Evolutionary conservation across 164 flowering plant species (phyloP).

Genomic region (Kalanchoe fedtschenkoi): DNA sequence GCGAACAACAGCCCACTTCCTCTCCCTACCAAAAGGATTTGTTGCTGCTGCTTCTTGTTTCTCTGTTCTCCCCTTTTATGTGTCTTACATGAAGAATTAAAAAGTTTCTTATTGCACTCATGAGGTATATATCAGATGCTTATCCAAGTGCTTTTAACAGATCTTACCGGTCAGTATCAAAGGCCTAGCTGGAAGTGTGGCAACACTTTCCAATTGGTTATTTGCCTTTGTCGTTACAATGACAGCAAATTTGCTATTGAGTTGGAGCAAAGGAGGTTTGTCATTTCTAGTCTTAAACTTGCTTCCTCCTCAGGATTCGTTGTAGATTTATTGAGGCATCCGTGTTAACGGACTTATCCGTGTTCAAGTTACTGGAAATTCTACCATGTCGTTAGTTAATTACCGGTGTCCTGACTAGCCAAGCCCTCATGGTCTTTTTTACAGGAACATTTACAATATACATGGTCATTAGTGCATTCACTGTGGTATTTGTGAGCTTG

Average conservation of each 20-base stretch:
- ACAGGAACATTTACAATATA: slow-evolving; percentile 75
- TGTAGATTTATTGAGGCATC: too few relatives aligned
- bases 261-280: slow-evolving; percentile 53
- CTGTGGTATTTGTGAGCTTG: slow-evolving; percentile 43
- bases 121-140: neutral
- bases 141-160: slow-evolving; percentile 15
- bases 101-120: neutral
- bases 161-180: slow-evolving; percentile 62
- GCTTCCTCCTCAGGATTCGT: too few relatives aligned
- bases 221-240: slow-evolving; percentile 34
- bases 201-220: slow-evolving; percentile 43
- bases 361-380: too few relatives aligned
- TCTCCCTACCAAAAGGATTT: neutral
- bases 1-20: neutral
- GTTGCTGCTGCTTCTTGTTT: neutral
- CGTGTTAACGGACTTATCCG: too few relatives aligned
- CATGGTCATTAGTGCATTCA: slow-evolving; percentile 45
- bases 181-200: slow-evolving; percentile 59
- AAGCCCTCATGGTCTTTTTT: neutral
- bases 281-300: too few relatives aligned
- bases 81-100: neutral
- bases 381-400: too few relatives aligned
- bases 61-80: too few relatives aligned
- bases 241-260: slow-evolving; percentile 46
- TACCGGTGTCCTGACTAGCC: neutral